phyloP scores from a whole-genome alignment of 148 eudicot genomes.

The Chenopodium album region DNA sequence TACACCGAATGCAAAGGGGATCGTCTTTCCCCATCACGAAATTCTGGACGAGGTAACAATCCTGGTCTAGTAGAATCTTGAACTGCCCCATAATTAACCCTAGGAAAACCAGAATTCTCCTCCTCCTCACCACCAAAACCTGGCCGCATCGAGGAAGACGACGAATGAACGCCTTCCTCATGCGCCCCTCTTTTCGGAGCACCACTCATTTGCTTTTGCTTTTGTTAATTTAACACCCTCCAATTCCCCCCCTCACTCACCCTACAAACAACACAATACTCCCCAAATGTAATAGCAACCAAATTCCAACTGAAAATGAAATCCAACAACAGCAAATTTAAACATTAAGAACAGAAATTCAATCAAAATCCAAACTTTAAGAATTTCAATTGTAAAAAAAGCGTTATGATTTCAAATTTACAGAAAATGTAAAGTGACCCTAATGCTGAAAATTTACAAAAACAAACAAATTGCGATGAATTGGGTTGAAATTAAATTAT shows the following conservation, averaged over 20 bases:
- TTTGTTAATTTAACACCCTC: background rate
- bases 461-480: background rate
- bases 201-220: conserved; percentile 26
- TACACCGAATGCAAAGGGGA: conserved; percentile 63
- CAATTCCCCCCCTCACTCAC: conserved; percentile 4
- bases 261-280: background rate
- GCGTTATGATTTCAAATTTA: background rate
- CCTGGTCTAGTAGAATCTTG: conserved; percentile 49
- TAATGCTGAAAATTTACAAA: background rate
- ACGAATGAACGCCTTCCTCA: conserved; percentile 35
- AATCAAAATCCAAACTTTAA: conserved; percentile 4
- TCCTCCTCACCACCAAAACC: conserved; percentile 29
- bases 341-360: conserved; percentile 4
- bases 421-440: background rate
- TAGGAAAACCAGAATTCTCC: conserved; percentile 25
- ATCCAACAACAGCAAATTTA: conserved; percentile 2
- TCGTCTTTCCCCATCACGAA: conserved; percentile 54
- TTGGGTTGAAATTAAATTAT: background rate
- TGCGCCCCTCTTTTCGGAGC: conserved; percentile 33
- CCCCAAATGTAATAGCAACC: background rate
- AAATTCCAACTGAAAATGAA: conserved; percentile 15
- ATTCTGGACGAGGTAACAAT: conserved; percentile 54
- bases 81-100: conserved; percentile 39
- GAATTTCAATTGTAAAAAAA: background rate
- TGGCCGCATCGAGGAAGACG: conserved; percentile 33